These are phyloP conservation scores for Pseudoperonospora humuli DNA, from an alignment of 352 stramenopile species.

Conservation along the genomic window DNA sequence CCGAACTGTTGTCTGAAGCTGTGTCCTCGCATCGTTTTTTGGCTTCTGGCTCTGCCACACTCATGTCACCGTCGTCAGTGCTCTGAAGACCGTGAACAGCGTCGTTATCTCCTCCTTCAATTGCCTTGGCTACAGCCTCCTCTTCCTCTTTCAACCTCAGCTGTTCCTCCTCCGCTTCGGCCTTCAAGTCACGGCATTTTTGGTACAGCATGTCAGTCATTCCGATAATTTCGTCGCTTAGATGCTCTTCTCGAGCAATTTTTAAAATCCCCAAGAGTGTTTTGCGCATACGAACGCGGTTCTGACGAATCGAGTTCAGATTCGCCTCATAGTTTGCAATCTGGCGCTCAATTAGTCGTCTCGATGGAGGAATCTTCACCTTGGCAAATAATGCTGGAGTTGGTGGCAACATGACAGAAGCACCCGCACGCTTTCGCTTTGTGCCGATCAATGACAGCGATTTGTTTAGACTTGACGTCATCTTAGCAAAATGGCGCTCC, in stretches of 20 bases:
- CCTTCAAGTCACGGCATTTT: slow-evolving; percentile 45
- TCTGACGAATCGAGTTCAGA: slow-evolving; percentile 34
- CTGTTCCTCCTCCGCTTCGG: slow-evolving; percentile 39
- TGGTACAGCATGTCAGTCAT: slow-evolving; percentile 46
- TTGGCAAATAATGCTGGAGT: slow-evolving; percentile 41
- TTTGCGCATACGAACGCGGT: slow-evolving; percentile 39
- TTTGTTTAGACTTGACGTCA: slow-evolving; percentile 44
- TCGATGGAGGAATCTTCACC: slow-evolving; percentile 55
- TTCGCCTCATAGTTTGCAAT: slow-evolving; percentile 63
- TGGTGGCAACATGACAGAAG: slow-evolving; percentile 19
- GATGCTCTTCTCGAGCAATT: slow-evolving; percentile 51
- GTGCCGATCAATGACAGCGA: slow-evolving; percentile 41
- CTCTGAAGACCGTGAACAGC: slow-evolving; percentile 4
- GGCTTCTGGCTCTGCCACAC: slow-evolving; percentile 21
- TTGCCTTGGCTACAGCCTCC: slow-evolving; percentile 16
- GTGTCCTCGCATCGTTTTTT: slow-evolving; percentile 32
- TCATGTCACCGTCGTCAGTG: slow-evolving; percentile 6
- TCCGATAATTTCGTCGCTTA: slow-evolving; percentile 44
- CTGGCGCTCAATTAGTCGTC: slow-evolving; percentile 62
- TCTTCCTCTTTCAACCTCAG: slow-evolving; percentile 20
- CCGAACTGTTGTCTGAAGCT: slow-evolving; percentile 4
- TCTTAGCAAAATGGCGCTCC: slow-evolving; percentile 58
- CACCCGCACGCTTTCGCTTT: slow-evolving; percentile 28
- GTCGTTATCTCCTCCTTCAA: slow-evolving; percentile 10
- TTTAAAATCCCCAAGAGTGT: slow-evolving; percentile 48